A percentile compares a stretch with the other conserved stretches of the same genome.
These are phyloP conservation scores for Colletotrichum sansevieriae DNA, from an alignment of 2,329 filamentous ascomycete genomes.

Conservation along the genomic window DNA sequence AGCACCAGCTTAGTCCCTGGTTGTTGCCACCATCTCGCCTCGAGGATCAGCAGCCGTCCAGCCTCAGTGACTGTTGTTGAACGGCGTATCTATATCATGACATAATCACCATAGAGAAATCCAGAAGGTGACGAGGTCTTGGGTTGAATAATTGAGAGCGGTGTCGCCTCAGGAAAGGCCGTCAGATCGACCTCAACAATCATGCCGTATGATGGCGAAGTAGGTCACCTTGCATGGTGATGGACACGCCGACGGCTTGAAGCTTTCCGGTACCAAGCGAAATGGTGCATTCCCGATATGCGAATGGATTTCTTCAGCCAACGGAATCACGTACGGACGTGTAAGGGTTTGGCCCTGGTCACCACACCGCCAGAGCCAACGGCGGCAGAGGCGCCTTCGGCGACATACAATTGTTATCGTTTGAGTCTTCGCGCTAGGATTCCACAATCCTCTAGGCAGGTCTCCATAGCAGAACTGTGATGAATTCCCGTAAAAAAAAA, in stretches of 20 bases:
- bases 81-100: constrained; percentile 1
- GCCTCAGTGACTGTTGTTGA: too few relatives aligned
- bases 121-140: background rate
- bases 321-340: constrained; percentile 14
- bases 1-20: background rate
- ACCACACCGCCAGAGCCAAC: constrained; percentile 9
- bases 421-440: background rate
- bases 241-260: constrained; percentile 12
- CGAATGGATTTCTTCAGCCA: constrained; percentile 7
- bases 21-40: background rate
- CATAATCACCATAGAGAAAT: background rate
- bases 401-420: background rate
- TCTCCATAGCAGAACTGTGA: background rate
- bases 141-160: too few relatives aligned
- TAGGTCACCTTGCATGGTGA: constrained; percentile 34
- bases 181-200: constrained; percentile 33
- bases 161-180: constrained; percentile 6
- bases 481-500: background rate
- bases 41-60: constrained; percentile 5
- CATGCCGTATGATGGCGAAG: constrained; percentile 36
- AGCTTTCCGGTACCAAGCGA: constrained; percentile 1
- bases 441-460: background rate
- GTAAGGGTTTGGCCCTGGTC: constrained; percentile 36
- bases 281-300: constrained; percentile 9
- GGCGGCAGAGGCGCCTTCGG: constrained; percentile 15